Percentiles rank a stretch among this genome's conserved stretches.
Conservation (phyloP, 345 rosid species). For the Gossypium ekmanianum region DNA sequence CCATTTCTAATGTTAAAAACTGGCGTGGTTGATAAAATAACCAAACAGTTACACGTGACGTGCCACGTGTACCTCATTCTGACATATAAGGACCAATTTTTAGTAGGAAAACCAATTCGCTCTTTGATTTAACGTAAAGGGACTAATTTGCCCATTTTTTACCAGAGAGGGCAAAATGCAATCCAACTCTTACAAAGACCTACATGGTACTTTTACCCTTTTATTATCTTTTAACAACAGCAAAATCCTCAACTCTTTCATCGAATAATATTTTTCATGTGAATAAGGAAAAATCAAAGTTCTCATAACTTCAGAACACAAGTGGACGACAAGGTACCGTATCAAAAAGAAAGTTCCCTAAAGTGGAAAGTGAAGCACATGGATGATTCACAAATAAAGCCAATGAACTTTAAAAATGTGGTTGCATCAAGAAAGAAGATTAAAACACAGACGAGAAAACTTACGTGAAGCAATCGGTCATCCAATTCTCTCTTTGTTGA, state of each 20-base stretch:
- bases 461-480: conserved; percentile 74
- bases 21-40: too few relatives aligned
- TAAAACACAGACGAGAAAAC: conserved; percentile 22
- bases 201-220: neutral
- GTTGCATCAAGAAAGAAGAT: neutral
- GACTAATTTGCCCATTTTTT: too few relatives aligned
- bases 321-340: neutral
- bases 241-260: neutral
- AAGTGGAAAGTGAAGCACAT: neutral
- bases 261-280: neutral
- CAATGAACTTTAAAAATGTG: neutral
- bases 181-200: too few relatives aligned
- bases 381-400: conserved; percentile 1
- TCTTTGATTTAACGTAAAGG: too few relatives aligned
- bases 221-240: neutral
- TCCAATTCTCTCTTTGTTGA: conserved; percentile 61
- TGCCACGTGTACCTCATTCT: too few relatives aligned
- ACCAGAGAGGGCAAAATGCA: too few relatives aligned
- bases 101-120: too few relatives aligned
- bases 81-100: too few relatives aligned
- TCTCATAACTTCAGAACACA: neutral
- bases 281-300: neutral
- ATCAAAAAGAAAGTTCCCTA: neutral
- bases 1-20: too few relatives aligned
- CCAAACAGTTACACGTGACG: too few relatives aligned